Percentiles rank a stretch among this genome's conserved stretches.
Evolutionary conservation across 2,329 filamentous ascomycete species (phyloP).

Genomic region (Apiospora pterosperma): DNA sequence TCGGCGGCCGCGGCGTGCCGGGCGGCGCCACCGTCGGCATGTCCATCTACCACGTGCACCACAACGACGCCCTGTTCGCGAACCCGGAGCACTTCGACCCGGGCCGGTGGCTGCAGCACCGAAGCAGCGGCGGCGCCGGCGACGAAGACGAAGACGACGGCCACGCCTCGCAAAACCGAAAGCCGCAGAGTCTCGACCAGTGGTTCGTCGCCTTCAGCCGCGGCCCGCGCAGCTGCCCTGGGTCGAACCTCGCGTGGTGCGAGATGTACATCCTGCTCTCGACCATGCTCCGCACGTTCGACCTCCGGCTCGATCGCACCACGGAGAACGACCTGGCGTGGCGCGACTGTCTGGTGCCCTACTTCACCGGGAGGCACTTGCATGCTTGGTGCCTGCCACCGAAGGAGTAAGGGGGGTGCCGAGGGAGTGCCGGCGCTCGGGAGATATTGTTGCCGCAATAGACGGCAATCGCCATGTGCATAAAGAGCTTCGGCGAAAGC

Average conservation of each 20-base stretch:
- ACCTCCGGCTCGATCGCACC: conserved; percentile 1
- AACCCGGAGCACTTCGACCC: conserved; percentile 5
- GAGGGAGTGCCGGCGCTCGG: too few relatives aligned
- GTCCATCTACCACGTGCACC: conserved; percentile 6
- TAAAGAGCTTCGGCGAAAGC: background rate
- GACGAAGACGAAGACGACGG: too few relatives aligned
- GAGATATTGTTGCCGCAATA: background rate
- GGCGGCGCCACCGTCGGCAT: conserved; percentile 7
- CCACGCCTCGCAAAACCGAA: background rate
- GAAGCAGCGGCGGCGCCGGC: too few relatives aligned
- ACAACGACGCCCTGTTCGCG: background rate
- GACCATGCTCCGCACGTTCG: background rate
- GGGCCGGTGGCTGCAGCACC: conserved; percentile 2
- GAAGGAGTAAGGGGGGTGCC: background rate
- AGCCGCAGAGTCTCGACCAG: background rate
- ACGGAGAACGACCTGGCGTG: conserved; percentile 1
- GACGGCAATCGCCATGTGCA: background rate
- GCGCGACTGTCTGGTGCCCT: conserved; percentile 5
- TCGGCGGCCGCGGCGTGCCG: background rate
- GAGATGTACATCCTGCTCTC: conserved; percentile 7
- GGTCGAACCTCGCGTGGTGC: conserved; percentile 4
- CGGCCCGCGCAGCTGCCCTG: conserved; percentile 7
- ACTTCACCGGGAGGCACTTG: background rate
- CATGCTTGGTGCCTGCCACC: background rate
- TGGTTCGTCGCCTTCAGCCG: conserved; percentile 7